phyloP scores from a whole-genome alignment of 169 alveolate genomes.

The Toxoplasma gondii region DNA sequence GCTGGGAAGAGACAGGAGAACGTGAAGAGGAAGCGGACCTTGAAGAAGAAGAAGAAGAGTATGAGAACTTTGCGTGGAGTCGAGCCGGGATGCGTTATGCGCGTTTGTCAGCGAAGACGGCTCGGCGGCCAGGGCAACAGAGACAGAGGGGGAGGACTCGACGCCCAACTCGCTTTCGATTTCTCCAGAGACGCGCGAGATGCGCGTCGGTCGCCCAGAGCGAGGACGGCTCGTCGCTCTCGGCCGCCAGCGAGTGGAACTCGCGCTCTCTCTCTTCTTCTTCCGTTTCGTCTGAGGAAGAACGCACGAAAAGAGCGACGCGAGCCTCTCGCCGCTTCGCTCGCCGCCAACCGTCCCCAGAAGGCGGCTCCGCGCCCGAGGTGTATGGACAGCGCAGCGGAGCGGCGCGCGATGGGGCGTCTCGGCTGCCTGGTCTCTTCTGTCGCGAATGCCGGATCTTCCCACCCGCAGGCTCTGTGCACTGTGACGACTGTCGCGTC shows the following conservation, averaged over 20 bases:
- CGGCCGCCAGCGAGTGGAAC: no score
- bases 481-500: constrained; percentile 81
- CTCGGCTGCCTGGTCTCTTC: neutral
- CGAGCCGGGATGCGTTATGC: neutral
- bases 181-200: neutral
- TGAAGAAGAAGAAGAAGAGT: neutral
- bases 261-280: no score
- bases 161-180: neutral
- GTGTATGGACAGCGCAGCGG: no score
- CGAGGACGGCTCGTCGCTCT: no score
- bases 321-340: no score
- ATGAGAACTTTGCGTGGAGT: neutral
- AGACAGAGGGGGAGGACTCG: neutral
- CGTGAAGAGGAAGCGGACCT: neutral
- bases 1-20: neutral
- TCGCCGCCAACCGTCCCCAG: no score
- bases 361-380: no score
- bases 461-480: constrained; percentile 58
- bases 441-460: constrained; percentile 2
- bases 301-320: no score
- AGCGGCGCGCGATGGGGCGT: no score
- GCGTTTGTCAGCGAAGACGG: neutral
- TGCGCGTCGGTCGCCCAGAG: no score
- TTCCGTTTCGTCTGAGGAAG: no score
- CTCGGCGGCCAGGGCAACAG: neutral